These are phyloP conservation scores for Penstemon barbatus DNA, from an alignment of 257 asterid genomes.

Conservation along the genomic window DNA sequence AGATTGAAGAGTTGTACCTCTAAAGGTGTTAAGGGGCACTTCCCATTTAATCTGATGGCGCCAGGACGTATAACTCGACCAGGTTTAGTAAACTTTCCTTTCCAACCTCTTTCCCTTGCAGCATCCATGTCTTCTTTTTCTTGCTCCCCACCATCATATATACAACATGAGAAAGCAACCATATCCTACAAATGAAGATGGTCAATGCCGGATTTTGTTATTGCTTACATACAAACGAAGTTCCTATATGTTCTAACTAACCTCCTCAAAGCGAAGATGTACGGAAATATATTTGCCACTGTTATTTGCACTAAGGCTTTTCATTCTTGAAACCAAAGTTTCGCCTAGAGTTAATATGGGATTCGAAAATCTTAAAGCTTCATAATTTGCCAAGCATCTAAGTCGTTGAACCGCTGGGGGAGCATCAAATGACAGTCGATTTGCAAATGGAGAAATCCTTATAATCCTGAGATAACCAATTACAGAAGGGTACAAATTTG, in stretches of 20 bases:
- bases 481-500: constrained; percentile 23
- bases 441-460: constrained; percentile 94
- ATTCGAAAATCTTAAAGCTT: constrained; percentile 78
- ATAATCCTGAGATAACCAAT: constrained; percentile 58
- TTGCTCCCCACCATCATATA: constrained; percentile 83
- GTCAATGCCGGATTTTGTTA: constrained; percentile 19
- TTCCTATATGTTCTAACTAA: constrained; percentile 38
- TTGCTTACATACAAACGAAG: constrained; percentile 22
- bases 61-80: constrained; percentile 92
- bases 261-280: constrained; percentile 99
- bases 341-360: constrained; percentile 72
- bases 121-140: constrained; percentile 95
- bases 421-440: constrained; percentile 85
- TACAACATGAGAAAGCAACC: constrained; percentile 99
- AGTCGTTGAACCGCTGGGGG: constrained; percentile 88
- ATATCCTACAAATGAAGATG: constrained; percentile 68
- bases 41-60: constrained; percentile 84
- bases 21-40: constrained; percentile 91
- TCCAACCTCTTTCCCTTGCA: constrained; percentile 99
- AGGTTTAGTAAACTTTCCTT: constrained; percentile 88
- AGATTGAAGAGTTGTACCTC: constrained; percentile 56
- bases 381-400: constrained; percentile 92
- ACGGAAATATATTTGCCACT: constrained; percentile 93
- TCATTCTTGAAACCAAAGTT: constrained; percentile 83
- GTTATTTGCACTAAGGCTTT: constrained; percentile 71